These are phyloP conservation scores for Globisporangium cederbergense DNA, from an alignment of 352 stramenopile genomes.

Conservation along the genomic window DNA sequence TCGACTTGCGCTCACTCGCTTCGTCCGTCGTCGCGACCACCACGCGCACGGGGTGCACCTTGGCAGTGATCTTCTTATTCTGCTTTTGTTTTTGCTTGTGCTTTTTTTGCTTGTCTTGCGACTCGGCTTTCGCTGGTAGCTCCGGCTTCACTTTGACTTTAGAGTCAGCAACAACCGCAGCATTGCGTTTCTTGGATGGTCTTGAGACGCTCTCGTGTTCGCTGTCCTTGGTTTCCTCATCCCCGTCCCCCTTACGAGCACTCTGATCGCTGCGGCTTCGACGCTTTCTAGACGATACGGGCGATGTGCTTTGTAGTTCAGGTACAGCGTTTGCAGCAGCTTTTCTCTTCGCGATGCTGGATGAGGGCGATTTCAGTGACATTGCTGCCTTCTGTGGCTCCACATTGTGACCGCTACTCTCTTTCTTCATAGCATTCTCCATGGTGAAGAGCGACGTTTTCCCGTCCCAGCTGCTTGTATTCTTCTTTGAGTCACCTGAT, in stretches of 20 bases:
- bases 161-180: not conserved
- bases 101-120: not conserved
- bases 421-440: constrained; percentile 13
- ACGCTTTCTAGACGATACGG: not conserved
- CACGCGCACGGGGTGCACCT: constrained; percentile 32
- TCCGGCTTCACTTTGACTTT: constrained; percentile 2
- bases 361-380: not conserved
- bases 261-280: not conserved
- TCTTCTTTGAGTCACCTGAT: constrained; percentile 23
- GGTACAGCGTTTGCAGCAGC: not conserved
- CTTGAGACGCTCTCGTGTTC: constrained; percentile 1
- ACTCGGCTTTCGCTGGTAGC: not conserved
- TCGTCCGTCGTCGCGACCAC: constrained; percentile 47
- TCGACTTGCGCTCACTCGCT: constrained; percentile 38
- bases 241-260: constrained; percentile 1
- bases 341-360: not conserved
- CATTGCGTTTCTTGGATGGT: not conserved
- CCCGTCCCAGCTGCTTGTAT: constrained; percentile 53
- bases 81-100: constrained; percentile 1
- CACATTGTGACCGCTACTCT: constrained; percentile 10
- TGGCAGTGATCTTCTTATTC: not conserved
- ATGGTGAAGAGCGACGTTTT: constrained; percentile 35
- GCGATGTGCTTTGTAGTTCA: not conserved
- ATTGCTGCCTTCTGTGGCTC: constrained; percentile 3
- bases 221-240: not conserved